A percentile compares a stretch with the other conserved stretches of the same genome.
Evolutionary conservation across 202 grass and related monocot genomes (phyloP).

Genomic region (Schoenoplectus triqueter): DNA sequence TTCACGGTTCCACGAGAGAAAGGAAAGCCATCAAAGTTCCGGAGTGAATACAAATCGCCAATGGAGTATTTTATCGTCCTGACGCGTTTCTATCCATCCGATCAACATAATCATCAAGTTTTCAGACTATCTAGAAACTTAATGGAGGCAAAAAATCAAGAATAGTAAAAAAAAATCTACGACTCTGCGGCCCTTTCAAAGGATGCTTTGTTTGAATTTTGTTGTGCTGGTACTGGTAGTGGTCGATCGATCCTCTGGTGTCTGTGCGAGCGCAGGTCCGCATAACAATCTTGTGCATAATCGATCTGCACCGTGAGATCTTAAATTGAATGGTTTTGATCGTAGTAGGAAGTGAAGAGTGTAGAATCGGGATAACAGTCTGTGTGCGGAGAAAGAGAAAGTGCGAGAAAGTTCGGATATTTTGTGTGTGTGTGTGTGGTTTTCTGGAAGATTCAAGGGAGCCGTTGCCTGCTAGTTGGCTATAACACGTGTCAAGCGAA

Average conservation of each 20-base stretch:
- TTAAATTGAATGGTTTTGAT: background rate
- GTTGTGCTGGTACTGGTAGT: background rate
- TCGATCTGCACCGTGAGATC: background rate
- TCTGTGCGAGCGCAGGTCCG: background rate
- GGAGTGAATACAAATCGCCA: background rate
- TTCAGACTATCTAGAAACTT: no score
- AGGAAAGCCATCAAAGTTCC: background rate
- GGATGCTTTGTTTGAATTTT: background rate
- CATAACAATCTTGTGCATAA: background rate
- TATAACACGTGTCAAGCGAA: no score
- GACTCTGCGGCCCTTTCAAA: background rate
- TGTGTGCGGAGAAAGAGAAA: conserved; percentile 33
- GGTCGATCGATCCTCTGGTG: no score
- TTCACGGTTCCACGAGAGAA: background rate
- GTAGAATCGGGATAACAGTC: background rate
- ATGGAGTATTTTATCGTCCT: background rate
- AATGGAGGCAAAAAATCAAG: no score
- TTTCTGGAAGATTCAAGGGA: conserved; percentile 59
- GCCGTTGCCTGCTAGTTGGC: background rate
- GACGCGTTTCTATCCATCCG: background rate
- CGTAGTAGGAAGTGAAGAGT: background rate
- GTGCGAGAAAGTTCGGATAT: conserved; percentile 56
- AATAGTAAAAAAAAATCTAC: no score
- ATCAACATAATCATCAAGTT: background rate
- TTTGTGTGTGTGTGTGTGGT: background rate